These are phyloP conservation scores for Fusarium nematophilum DNA, from an alignment of 2,329 filamentous ascomycete genomes.

Conservation along the genomic window DNA sequence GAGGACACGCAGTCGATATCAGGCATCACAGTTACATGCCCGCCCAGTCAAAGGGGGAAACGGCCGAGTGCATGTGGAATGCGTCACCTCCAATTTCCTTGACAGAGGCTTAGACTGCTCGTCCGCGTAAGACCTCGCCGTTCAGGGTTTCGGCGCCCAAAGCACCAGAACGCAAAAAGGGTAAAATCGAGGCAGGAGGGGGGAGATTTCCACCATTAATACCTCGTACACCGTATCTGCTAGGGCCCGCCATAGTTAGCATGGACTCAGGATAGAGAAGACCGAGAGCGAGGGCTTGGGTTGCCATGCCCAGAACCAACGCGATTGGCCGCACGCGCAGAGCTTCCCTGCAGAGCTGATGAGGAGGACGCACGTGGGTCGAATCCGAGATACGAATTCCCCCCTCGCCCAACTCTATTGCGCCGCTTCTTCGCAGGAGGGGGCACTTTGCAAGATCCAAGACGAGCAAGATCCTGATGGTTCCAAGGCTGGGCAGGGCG, in stretches of 20 bases:
- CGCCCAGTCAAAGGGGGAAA: neutral
- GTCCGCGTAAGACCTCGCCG: slow-evolving; percentile 25
- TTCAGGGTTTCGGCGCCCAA: neutral
- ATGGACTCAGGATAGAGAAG: slow-evolving; percentile 3
- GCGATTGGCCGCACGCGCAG: slow-evolving; percentile 12
- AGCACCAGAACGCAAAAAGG: neutral
- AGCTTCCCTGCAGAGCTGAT: slow-evolving; percentile 15
- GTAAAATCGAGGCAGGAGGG: no score
- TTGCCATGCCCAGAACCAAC: neutral
- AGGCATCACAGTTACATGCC: slow-evolving; percentile 4
- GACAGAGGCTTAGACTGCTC: slow-evolving; percentile 26
- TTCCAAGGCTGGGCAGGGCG: no score
- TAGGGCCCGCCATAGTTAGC: neutral
- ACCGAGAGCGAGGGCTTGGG: neutral
- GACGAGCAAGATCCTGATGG: no score
- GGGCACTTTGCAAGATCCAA: no score
- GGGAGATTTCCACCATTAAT: neutral
- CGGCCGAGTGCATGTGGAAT: neutral
- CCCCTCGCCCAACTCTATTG: slow-evolving; percentile 24
- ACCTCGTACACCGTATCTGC: neutral
- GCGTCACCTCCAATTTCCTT: slow-evolving; percentile 25
- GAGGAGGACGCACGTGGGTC: slow-evolving; percentile 24
- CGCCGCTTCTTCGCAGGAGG: no score
- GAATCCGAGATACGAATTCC: slow-evolving; percentile 44
- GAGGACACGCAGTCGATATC: neutral